Percentiles rank a stretch among this genome's conserved stretches.
phyloP scores from a whole-genome alignment of 371 early-diverging fungal species.

The Conidiobolus incongruus region DNA sequence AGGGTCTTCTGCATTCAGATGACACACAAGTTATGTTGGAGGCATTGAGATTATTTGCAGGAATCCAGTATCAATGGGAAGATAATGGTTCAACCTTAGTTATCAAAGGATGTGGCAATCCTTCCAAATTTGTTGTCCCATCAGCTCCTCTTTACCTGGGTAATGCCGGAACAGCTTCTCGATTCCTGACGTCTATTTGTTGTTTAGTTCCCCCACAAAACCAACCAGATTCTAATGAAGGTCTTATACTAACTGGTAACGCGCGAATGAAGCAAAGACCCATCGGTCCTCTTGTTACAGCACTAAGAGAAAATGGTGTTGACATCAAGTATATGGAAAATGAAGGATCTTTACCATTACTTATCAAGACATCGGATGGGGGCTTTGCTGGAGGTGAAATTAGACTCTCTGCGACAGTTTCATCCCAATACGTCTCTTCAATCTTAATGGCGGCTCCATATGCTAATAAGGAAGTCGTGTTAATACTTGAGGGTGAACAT shows the following conservation, averaged over 20 bases:
- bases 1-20: constrained; percentile 82
- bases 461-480: constrained; percentile 51
- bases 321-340: constrained; percentile 51
- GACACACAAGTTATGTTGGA: constrained; percentile 94
- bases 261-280: constrained; percentile 95
- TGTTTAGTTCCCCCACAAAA: constrained; percentile 33
- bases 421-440: constrained; percentile 93
- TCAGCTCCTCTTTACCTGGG: constrained; percentile 71
- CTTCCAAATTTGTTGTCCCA: constrained; percentile 54
- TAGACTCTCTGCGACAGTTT: constrained; percentile 73
- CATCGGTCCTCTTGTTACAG: constrained; percentile 71
- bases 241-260: constrained; percentile 77
- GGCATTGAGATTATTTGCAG: constrained; percentile 69
- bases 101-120: constrained; percentile 52
- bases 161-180: constrained; percentile 94
- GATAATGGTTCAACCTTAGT: constrained; percentile 78
- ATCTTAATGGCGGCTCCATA: constrained; percentile 90
- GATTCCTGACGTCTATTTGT: constrained; percentile 80
- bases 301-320: constrained; percentile 59
- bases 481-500: constrained; percentile 70
- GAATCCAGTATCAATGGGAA: constrained; percentile 74
- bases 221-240: constrained; percentile 9
- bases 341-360: constrained; percentile 71
- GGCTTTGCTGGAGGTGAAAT: constrained; percentile 79
- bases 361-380: constrained; percentile 30